Conservation (phyloP, 106 monocot genomes). For the Gastrodia elata region DNA sequence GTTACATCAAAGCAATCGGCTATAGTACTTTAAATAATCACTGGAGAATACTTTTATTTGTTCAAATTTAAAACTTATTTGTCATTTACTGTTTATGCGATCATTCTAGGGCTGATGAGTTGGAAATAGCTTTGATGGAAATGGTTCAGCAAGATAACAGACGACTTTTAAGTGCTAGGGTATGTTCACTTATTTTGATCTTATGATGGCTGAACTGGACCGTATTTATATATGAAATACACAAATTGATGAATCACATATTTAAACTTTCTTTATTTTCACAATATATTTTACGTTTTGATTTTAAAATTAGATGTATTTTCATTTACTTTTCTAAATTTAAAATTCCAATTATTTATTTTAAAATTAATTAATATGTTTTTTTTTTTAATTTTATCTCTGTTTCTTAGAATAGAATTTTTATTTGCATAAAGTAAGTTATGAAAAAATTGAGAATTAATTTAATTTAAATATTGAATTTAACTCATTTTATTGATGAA, state of each 20-base stretch:
- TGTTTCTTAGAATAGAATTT: too few relatives aligned
- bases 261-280: too few relatives aligned
- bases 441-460: too few relatives aligned
- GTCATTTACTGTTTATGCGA: not conserved
- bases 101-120: slow-evolving; percentile 54
- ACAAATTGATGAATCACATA: not conserved
- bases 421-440: too few relatives aligned
- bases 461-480: too few relatives aligned
- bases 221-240: not conserved
- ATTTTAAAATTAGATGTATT: too few relatives aligned
- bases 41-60: not conserved
- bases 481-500: too few relatives aligned
- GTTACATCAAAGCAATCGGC: not conserved
- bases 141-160: slow-evolving; percentile 99
- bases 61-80: not conserved
- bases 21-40: not conserved
- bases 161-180: slow-evolving; percentile 84
- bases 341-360: too few relatives aligned
- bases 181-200: slow-evolving; percentile 8
- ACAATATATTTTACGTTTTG: too few relatives aligned
- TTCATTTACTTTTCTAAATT: too few relatives aligned
- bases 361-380: too few relatives aligned
- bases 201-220: not conserved
- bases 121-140: slow-evolving; percentile 94
- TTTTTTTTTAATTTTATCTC: too few relatives aligned